These are phyloP conservation scores for Pleurotus platypus DNA, from an alignment of 768 basidiomycete genomes.

Conservation along the genomic window DNA sequence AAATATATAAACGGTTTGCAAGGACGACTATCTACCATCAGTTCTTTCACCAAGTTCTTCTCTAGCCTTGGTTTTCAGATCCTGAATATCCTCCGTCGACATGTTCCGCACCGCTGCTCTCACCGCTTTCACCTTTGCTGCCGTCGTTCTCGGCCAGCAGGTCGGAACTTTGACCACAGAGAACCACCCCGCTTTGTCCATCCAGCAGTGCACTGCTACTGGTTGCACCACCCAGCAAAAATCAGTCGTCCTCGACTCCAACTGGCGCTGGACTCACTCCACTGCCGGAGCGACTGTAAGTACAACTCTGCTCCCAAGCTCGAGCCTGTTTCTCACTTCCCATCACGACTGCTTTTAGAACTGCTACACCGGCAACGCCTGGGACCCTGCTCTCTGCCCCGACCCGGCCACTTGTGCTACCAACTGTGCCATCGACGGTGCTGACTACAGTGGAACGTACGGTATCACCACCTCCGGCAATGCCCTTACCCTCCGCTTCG, in stretches of 20 bases:
- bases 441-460: conserved; percentile 30
- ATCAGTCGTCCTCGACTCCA: conserved; percentile 31
- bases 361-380: conserved; percentile 37
- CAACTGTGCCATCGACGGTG: conserved; percentile 17
- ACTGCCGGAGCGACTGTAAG: conserved; percentile 18
- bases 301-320: neutral
- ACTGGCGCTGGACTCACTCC: conserved; percentile 35
- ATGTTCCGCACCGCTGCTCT: conserved; percentile 19
- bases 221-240: conserved; percentile 22
- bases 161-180: conserved; percentile 33
- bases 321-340: neutral
- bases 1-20: too few species aligned
- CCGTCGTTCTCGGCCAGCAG: conserved; percentile 31
- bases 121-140: conserved; percentile 13
- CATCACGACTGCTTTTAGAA: neutral
- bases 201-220: conserved; percentile 25
- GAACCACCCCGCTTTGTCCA: conserved; percentile 29
- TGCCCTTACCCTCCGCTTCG: conserved; percentile 29
- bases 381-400: conserved; percentile 35
- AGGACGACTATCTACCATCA: too few species aligned
- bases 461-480: conserved; percentile 31
- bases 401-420: conserved; percentile 15
- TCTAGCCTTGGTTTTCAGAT: too few species aligned
- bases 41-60: too few species aligned
- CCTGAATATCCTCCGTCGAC: neutral